Evolutionary conservation across 495 filamentous ascomycete species (phyloP).

Genomic region (Penicillium dipodomyicola): DNA sequence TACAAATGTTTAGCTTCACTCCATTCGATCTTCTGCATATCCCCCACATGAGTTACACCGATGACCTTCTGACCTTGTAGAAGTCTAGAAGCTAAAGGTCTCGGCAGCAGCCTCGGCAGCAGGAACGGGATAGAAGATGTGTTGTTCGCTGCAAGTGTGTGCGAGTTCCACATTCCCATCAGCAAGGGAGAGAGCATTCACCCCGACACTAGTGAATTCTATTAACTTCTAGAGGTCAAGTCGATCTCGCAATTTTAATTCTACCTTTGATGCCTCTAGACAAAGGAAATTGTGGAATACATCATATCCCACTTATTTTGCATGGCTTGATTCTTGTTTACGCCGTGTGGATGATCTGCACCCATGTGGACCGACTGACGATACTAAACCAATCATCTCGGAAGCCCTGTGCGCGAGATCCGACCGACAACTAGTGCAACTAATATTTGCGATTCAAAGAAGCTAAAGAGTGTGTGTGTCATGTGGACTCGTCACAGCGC

Average conservation of each 20-base stretch:
- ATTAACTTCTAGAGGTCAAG: background rate
- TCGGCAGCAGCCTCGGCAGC: conserved; percentile 2
- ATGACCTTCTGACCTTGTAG: conserved; percentile 3
- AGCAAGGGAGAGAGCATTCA: conserved; percentile 6
- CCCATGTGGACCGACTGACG: conserved; percentile 6
- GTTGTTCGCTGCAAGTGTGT: conserved; percentile 4
- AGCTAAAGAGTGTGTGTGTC: conserved; percentile 3
- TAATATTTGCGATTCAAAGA: conserved; percentile 2
- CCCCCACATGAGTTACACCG: conserved; percentile 7
- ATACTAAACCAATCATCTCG: conserved; percentile 3
- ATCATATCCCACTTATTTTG: conserved; percentile 7
- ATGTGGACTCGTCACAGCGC: background rate
- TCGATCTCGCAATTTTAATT: background rate
- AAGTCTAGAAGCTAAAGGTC: background rate
- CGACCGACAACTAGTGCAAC: background rate
- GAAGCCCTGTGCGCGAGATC: background rate
- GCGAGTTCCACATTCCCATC: conserved; percentile 11
- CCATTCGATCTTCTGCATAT: conserved; percentile 9
- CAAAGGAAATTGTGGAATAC: background rate
- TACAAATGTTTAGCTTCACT: conserved; percentile 5
- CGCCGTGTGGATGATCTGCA: conserved; percentile 10
- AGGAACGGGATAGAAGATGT: conserved; percentile 3
- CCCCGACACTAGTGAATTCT: conserved; percentile 2
- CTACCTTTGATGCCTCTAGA: background rate
- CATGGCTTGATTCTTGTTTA: conserved; percentile 13